Evolutionary conservation across 2,329 filamentous ascomycete genomes (phyloP), one percentile per base, ranked within the genome.

Genomic region (Xylaria sp.): DNA sequence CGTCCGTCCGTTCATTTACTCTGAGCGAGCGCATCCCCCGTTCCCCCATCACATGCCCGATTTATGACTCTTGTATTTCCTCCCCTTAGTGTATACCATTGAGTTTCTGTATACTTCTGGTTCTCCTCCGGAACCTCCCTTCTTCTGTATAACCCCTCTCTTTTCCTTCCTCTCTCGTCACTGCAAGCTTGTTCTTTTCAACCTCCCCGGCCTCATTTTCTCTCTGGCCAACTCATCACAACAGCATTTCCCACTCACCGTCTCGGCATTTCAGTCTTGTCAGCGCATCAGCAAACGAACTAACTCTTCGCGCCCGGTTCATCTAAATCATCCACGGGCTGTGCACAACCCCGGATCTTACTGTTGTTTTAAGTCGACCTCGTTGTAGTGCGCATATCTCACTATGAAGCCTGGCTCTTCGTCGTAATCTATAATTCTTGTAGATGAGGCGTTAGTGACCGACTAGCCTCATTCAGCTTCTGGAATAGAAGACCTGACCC

Each of bases 351-450:
- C 33, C 15, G 33, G 42, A 36, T 53, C 40, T 51, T 48, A 58
- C 44, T 36, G 40, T 46, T 59, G 17, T 42, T 57, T 53, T 38
- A 59, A 54, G 46, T 40, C 11, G 60, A 31, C 65, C 40, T 51
- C 58, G 59, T 65, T n/a, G 38, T 59, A 28, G 66, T 33, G 42
- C 40, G 44, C 57, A 36, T 20, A 28, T 65, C 57, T 72, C 63
- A 68, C 64, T 62, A 77, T 74, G 71, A 75, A 72, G 71, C 67
- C 58, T 62, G 56, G 36, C 31, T 62, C 64, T 63, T 71, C 68
- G 57, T 72, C 64, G 66, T 77, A 75, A 73, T 71, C 68, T 59
- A 65, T 72, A 72, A 67, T 73, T 72, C 63, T 63, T 66, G 65
- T 74, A 71, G 65, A 68, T 63, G 58, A 61, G 63, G 65, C 54